Evolutionary conservation across 495 filamentous ascomycete species (phyloP), one percentile per base, ranked within the genome.

Genomic region (Penicillium ochrochloron): DNA sequence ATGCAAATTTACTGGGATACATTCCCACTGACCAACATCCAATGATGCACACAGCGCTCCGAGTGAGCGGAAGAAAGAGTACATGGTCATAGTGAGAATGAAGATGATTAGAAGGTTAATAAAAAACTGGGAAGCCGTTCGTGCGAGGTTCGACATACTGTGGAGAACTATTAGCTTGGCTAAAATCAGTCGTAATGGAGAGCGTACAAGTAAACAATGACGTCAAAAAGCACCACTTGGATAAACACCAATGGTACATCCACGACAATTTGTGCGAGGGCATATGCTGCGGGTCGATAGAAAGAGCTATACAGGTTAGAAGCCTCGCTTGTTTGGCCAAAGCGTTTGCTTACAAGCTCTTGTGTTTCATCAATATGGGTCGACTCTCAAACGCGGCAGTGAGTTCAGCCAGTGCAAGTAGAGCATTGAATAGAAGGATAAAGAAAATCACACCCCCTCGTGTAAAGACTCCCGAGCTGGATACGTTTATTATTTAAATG

Each of bases 291-390:
- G 14, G 93, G 92, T 3, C 91, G 87, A 70, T 94, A 94, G 72
- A 96, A 94, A 3, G 89, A 90, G 70, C 80, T 81, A 21, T 48
- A 7, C 8, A 7, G 11, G 51, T 61, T 12, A 61, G 48, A n/a
- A 6, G 1, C 6, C 0, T 29, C 2, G 11, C 3, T 50, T 23
- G 21, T 21, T 10, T 23, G 19, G 11, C 11, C 17, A 39, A 33
- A 5, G 41, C 2, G 3, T 14, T 34, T n/a, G 61, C 79, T 66
- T 54, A 81, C 79, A 82, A 95, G 61, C 84, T 87, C 75, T 92
- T 91, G 73, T 97, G 93, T 66, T 95, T 94, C 61, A 92, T 78
- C 41, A 96, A 76, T 48, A 96, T 90, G 3, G 89, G 90, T 29
- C 90, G 83, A 11, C 85, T 86, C 4, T 82, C 73, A 66, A 94